These are phyloP conservation scores for Penicillium egyptiacum DNA, from an alignment of 495 filamentous ascomycete species.

Conservation along the genomic window DNA sequence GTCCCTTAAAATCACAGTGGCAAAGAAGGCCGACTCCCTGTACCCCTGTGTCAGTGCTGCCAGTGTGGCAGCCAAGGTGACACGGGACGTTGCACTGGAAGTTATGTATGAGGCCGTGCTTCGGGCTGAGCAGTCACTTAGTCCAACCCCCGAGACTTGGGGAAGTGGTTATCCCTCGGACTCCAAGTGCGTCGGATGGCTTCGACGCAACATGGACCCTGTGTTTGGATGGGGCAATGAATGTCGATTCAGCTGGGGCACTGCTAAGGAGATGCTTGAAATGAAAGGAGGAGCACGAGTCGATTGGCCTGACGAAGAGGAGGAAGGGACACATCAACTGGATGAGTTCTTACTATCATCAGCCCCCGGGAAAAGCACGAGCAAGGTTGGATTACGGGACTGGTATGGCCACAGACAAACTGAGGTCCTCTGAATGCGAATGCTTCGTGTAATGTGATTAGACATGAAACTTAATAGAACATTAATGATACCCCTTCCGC, in stretches of 20 bases:
- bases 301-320: slow-evolving; percentile 79
- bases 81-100: slow-evolving; percentile 84
- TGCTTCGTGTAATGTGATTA: slow-evolving; percentile 9
- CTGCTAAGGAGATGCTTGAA: slow-evolving; percentile 90
- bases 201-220: slow-evolving; percentile 83
- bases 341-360: slow-evolving; percentile 67
- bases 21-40: slow-evolving; percentile 91
- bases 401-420: slow-evolving; percentile 44
- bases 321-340: slow-evolving; percentile 61
- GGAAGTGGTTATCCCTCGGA: slow-evolving; percentile 94
- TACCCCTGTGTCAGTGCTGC: slow-evolving; percentile 95
- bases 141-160: slow-evolving; percentile 55
- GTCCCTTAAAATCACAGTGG: slow-evolving; percentile 75
- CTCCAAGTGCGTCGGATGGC: slow-evolving; percentile 73
- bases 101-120: slow-evolving; percentile 60
- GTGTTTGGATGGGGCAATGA: slow-evolving; percentile 94
- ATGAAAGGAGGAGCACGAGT: slow-evolving; percentile 61
- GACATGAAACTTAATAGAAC: slow-evolving; percentile 24
- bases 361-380: slow-evolving; percentile 24
- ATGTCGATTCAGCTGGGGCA: slow-evolving; percentile 93
- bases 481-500: slow-evolving; percentile 30
- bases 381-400: slow-evolving; percentile 35
- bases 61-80: slow-evolving; percentile 93
- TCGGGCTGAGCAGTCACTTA: slow-evolving; percentile 15
- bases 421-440: slow-evolving; percentile 31